phyloP scores from a whole-genome alignment of 768 basidiomycete genomes.

The Termitomyces sp. region DNA sequence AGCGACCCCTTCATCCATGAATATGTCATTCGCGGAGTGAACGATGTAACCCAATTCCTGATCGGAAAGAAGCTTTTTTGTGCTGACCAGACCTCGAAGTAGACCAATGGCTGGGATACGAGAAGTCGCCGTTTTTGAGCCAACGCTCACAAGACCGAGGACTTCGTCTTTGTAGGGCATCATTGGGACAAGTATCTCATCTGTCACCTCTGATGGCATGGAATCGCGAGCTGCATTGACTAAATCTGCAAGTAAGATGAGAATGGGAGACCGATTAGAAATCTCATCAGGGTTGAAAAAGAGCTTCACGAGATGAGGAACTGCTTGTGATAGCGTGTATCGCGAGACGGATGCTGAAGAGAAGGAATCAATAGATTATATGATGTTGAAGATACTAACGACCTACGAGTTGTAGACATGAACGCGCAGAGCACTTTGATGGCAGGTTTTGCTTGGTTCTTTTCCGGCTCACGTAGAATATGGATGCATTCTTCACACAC shows the following conservation, averaged over 20 bases:
- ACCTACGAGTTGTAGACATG: conserved; percentile 75
- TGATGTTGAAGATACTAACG: not conserved
- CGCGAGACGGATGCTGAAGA: conserved; percentile 61
- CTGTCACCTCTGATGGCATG: conserved; percentile 18
- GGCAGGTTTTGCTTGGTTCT: conserved; percentile 86
- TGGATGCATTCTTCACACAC: conserved; percentile 80
- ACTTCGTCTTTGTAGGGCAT: conserved; percentile 73
- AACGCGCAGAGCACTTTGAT: conserved; percentile 80
- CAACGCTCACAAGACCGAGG: conserved; percentile 59
- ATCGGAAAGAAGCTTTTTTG: conserved; percentile 57
- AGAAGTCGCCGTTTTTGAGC: conserved; percentile 49
- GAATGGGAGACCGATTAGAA: conserved; percentile 60
- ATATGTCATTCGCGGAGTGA: conserved; percentile 67
- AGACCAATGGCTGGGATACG: conserved; percentile 61
- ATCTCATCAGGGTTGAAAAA: conserved; percentile 73
- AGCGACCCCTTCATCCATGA: conserved; percentile 49
- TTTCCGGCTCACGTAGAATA: conserved; percentile 87
- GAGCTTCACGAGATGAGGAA: conserved; percentile 74
- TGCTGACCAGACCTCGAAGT: conserved; percentile 63
- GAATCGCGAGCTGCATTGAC: conserved; percentile 52
- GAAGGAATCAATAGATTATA: not conserved
- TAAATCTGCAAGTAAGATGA: conserved; percentile 66
- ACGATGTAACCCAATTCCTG: conserved; percentile 81
- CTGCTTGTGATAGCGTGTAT: conserved; percentile 62
- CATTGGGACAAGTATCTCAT: conserved; percentile 34